phyloP scores from a whole-genome alignment of 179 eudicot genomes.

The Corrigiola litoralis region DNA sequence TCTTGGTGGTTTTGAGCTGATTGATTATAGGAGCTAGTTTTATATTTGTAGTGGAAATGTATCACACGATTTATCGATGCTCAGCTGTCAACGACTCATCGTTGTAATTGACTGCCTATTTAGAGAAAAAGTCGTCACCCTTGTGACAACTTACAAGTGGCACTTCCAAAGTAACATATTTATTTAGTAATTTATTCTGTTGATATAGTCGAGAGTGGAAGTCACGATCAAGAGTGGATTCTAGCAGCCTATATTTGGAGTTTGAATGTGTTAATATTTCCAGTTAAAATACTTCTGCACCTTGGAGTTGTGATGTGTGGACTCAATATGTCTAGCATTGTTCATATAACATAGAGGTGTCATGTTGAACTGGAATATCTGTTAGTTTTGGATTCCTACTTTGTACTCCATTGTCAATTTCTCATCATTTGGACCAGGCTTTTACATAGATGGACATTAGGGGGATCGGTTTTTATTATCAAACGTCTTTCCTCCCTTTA shows the following conservation, averaged over 20 bases:
- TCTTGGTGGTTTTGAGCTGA: conserved; percentile 9
- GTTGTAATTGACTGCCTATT: too few relatives aligned
- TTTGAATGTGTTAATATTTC: too few relatives aligned
- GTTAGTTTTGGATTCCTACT: too few relatives aligned
- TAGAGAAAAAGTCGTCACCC: background rate
- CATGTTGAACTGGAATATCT: background rate
- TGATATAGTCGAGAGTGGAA: background rate
- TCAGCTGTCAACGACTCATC: background rate
- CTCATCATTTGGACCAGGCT: too few relatives aligned
- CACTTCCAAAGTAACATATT: too few relatives aligned
- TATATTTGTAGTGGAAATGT: background rate
- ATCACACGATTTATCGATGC: background rate
- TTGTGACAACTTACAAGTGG: background rate
- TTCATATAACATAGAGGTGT: background rate
- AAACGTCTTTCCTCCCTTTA: background rate
- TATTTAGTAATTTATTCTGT: background rate
- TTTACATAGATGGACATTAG: background rate
- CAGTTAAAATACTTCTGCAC: too few relatives aligned
- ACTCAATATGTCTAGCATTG: background rate
- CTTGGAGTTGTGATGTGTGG: background rate
- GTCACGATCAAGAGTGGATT: too few relatives aligned
- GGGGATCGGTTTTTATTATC: too few relatives aligned
- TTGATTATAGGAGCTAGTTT: conserved; percentile 1
- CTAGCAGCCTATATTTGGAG: too few relatives aligned
- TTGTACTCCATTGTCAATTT: too few relatives aligned